phyloP scores from a whole-genome alignment of 768 basidiomycete species.

The Boletus reticuloceps region DNA sequence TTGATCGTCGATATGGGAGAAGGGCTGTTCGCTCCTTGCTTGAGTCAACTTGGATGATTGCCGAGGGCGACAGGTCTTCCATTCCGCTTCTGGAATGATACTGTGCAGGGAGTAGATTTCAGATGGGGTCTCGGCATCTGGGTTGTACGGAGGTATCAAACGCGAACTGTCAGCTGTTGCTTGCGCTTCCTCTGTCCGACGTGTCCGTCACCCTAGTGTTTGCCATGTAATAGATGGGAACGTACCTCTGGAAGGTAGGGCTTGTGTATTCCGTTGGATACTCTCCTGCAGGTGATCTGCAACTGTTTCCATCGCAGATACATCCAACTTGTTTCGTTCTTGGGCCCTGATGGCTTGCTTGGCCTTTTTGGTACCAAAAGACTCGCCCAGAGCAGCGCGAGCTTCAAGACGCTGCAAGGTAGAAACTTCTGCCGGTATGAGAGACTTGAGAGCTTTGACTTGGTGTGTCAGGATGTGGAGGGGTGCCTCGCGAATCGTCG shows the following conservation, averaged over 20 bases:
- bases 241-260: conserved; percentile 69
- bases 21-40: conserved; percentile 49
- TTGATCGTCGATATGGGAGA: conserved; percentile 60
- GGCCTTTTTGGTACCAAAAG: conserved; percentile 95
- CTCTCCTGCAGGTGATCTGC: conserved; percentile 78
- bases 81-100: conserved; percentile 80
- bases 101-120: conserved; percentile 72
- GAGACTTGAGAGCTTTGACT: conserved; percentile 81
- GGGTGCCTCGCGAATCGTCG: conserved; percentile 65
- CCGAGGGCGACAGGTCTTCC: conserved; percentile 63
- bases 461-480: conserved; percentile 70
- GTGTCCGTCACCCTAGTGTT: not conserved
- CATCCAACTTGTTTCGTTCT: conserved; percentile 89
- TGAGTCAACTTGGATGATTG: conserved; percentile 51
- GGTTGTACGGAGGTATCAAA: conserved; percentile 73
- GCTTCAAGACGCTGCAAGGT: conserved; percentile 56
- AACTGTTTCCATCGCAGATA: conserved; percentile 82
- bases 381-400: conserved; percentile 78
- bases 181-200: conserved; percentile 60
- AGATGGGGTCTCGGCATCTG: conserved; percentile 62
- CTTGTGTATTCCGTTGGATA: conserved; percentile 70
- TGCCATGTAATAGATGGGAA: conserved; percentile 6
- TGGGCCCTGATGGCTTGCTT: conserved; percentile 79
- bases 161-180: conserved; percentile 60
- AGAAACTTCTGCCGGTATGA: conserved; percentile 49